Base-by-base conservation (phyloP, 805 yeast genomes). In the Maudiozyma barnettii region DNA sequence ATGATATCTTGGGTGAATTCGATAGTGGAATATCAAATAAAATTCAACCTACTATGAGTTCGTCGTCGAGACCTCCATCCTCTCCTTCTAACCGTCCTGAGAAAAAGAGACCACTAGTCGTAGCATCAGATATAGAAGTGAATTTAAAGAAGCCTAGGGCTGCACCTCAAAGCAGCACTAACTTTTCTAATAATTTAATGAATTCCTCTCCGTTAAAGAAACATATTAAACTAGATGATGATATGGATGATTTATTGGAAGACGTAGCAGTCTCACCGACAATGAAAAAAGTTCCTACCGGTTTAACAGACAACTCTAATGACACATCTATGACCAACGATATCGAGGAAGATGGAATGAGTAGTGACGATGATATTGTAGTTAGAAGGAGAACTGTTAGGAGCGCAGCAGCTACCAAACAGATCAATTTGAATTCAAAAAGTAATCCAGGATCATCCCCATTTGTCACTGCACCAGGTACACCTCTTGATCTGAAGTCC, bases 1-100 rank as follows among this genome's bases (percentile, higher is more conserved):
- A 83, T 60, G 90, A 83, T 57, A 79, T 84, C 46, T 69, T 84
- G 43, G 78, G 76, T 49, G 88, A 78, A 47, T 63, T 66, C 44
- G 71, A 66, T 41, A 46, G 45, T 3, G 48, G 43, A 9, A 26
- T 23, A 9, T 30, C 35, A 2, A 20, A 43, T 9, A 43, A 33
- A 20, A 10, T 39, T 1, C 22, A 30, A 12, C 12, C 39, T 36
- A 40, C 13, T 4, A 13, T 22, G 16, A 33, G 14, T 12, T n/a
- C 29, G 3, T 13, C 42, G 2, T 19, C 19, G 4, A 49, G 44
- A 43, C 16, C 48, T 12, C 48, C 52, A 14, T 52, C 55, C 1
- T 51, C 54, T 18, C 51, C 54, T 16, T 23, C 44, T 8, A 31
- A 22, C 1, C 22, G 18, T 19, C 22, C 38, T 2, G 43, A 45